These are phyloP conservation scores for Kockiozyma suomiensis DNA, from an alignment of 805 yeast species.

Conservation along the genomic window DNA sequence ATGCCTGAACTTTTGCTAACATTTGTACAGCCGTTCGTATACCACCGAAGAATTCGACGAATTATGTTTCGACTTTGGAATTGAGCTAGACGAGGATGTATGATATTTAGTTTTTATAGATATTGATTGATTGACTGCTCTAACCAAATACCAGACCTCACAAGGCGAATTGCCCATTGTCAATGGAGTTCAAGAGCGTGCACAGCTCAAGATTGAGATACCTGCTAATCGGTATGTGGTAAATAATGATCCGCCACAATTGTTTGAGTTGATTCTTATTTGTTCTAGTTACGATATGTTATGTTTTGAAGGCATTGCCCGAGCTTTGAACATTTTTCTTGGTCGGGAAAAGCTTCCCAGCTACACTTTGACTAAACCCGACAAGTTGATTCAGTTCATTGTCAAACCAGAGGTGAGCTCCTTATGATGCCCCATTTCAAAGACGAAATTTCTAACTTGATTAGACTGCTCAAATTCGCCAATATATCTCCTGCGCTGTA, in stretches of 20 bases:
- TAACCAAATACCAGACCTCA: conserved; percentile 28
- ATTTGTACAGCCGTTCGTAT: conserved; percentile 48
- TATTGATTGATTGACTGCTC: not conserved
- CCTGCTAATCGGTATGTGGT: conserved; percentile 82
- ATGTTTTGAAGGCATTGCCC: conserved; percentile 97
- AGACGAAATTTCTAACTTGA: not conserved
- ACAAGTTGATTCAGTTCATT: conserved; percentile 64
- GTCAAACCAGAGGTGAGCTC: conserved; percentile 62
- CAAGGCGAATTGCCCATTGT: conserved; percentile 46
- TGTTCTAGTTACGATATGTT: conserved; percentile 86
- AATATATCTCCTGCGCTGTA: conserved; percentile 93
- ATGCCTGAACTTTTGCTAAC: not conserved
- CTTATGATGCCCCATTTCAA: not conserved
- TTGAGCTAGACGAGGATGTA: conserved; percentile 92
- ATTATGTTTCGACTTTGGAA: conserved; percentile 95
- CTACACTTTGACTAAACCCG: conserved; percentile 62
- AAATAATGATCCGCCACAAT: not conserved
- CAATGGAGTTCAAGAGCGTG: conserved; percentile 60
- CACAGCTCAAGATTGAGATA: conserved; percentile 94
- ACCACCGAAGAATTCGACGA: conserved; percentile 94
- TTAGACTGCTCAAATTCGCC: conserved; percentile 69
- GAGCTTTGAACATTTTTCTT: conserved; percentile 87
- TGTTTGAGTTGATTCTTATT: too few relatives aligned
- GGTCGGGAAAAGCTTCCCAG: conserved; percentile 67
- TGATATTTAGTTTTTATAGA: conserved; percentile 1